phyloP scores from a whole-genome alignment of 805 yeast species.

The Sugiyamaella boreocaroliniensis region DNA sequence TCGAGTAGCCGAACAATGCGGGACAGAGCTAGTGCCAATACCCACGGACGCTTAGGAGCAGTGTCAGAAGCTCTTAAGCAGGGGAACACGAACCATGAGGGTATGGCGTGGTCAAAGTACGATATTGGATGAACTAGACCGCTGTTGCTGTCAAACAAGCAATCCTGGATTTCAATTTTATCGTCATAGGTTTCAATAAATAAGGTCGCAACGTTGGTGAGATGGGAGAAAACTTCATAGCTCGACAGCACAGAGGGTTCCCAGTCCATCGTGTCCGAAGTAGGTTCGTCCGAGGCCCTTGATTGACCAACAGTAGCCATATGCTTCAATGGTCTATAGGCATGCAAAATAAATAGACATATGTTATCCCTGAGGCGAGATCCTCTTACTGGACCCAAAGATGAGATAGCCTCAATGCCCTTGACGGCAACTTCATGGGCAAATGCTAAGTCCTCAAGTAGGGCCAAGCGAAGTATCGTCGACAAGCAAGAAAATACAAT shows the following conservation, averaged over 20 bases:
- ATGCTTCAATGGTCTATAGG: slow-evolving; percentile 4
- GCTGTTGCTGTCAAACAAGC: neutral
- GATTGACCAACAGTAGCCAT: neutral
- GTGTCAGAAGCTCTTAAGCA: neutral
- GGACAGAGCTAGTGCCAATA: neutral
- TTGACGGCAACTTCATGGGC: neutral
- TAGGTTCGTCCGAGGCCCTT: neutral
- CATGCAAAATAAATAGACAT: slow-evolving; percentile 3
- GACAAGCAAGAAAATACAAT: slow-evolving; percentile 3
- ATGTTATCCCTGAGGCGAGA: slow-evolving; percentile 1
- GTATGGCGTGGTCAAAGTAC: neutral
- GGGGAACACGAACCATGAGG: neutral
- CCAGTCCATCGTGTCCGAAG: neutral
- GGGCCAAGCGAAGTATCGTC: neutral
- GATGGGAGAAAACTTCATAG: neutral
- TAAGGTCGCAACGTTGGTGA: no score
- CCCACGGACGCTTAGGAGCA: neutral
- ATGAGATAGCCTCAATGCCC: neutral
- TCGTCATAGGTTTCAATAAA: neutral
- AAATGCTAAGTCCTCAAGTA: slow-evolving; percentile 1
- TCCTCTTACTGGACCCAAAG: neutral
- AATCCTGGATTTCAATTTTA: neutral
- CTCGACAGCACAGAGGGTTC: neutral
- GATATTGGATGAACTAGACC: neutral
- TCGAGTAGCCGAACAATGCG: neutral